A percentile compares a stretch with the other conserved stretches of the same genome.
Conservation (phyloP, 1,139 yeast species). For the Suhomyces terraborum region DNA sequence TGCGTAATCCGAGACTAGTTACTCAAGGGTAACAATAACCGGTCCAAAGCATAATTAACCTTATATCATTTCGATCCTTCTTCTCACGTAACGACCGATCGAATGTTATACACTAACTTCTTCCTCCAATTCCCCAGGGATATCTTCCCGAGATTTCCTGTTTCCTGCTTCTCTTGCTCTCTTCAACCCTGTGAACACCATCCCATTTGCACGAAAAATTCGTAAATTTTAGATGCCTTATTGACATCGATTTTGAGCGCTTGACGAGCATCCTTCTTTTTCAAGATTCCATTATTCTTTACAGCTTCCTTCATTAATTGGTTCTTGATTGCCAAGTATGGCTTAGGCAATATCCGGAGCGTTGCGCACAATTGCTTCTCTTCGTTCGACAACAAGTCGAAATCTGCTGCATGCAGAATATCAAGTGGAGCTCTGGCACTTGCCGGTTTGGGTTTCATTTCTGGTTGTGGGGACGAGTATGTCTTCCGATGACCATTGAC, state of each 20-base stretch:
- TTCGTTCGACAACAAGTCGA: conserved; percentile 75
- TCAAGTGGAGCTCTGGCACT: conserved; percentile 60
- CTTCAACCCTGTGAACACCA: conserved; percentile 62
- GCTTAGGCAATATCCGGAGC: conserved; percentile 85
- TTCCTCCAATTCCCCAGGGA: neutral
- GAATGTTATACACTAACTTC: no score
- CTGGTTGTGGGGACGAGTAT: conserved; percentile 40
- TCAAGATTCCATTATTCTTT: conserved; percentile 79
- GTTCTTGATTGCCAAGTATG: conserved; percentile 90
- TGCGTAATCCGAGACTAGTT: no score
- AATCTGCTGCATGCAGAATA: conserved; percentile 82
- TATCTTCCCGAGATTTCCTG: conserved; percentile 2
- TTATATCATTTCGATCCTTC: no score
- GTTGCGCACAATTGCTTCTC: conserved; percentile 86
- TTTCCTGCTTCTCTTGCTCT: no score
- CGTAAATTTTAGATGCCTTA: conserved; percentile 86
- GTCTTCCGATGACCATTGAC: conserved; percentile 24
- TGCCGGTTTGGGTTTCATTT: conserved; percentile 41
- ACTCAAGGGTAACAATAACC: no score
- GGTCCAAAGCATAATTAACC: no score
- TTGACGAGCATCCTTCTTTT: conserved; percentile 82
- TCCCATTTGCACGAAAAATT: conserved; percentile 87
- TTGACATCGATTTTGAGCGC: conserved; percentile 80
- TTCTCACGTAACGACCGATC: no score
- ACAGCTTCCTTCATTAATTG: conserved; percentile 87